These are phyloP conservation scores for Pelargonium citronellum DNA, from an alignment of 441 rosid species.

Conservation along the genomic window DNA sequence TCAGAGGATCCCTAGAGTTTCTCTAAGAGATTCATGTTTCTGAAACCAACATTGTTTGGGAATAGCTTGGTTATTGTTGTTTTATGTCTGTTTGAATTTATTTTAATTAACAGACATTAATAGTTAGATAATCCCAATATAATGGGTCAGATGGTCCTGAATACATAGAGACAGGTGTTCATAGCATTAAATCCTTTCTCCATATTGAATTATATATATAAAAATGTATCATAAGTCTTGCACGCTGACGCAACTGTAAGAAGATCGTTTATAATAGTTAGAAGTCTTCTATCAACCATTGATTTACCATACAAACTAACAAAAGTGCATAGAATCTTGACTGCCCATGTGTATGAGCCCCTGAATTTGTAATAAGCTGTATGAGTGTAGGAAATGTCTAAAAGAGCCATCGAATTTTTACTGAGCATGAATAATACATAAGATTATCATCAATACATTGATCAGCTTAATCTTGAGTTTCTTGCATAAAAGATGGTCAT, in stretches of 20 bases:
- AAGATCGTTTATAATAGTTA: background rate
- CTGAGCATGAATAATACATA: background rate
- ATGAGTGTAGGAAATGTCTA: background rate
- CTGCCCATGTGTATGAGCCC: background rate
- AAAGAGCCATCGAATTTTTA: background rate
- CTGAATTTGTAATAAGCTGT: background rate
- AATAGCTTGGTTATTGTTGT: too few species aligned
- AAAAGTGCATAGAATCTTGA: background rate
- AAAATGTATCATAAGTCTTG: background rate
- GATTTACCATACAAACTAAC: background rate
- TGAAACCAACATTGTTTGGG: too few species aligned
- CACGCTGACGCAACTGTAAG: background rate
- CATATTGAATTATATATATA: background rate
- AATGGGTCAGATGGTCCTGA: background rate
- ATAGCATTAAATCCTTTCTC: background rate
- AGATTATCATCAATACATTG: background rate
- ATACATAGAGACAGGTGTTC: background rate
- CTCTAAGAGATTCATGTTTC: too few species aligned
- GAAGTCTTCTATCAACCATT: background rate
- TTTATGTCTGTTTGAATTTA: background rate
- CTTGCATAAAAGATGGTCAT: slow-evolving; percentile 12
- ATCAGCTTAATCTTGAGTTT: slow-evolving; percentile 8
- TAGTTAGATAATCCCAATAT: background rate
- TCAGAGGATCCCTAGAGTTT: too few species aligned
- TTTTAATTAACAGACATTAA: background rate